Base-by-base conservation (phyloP, 331 rosid species). In the Quercus phellos region DNA sequence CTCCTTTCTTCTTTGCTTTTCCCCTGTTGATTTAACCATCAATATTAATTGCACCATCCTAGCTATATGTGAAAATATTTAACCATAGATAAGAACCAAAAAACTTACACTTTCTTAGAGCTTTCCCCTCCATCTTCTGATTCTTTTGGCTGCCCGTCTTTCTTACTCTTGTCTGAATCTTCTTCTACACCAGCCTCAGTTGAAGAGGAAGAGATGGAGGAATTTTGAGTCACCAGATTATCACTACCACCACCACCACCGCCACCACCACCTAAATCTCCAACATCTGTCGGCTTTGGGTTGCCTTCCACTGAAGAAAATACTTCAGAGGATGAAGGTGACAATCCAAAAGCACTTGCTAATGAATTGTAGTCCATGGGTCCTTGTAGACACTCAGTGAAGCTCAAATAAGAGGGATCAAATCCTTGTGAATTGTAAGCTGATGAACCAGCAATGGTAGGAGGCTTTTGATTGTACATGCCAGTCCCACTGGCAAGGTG, bases 1-100 rank as follows among this genome's bases (percentile, higher is more conserved):
- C 97, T 68, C 87, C 95, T 76, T 90, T 94, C 90, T 92, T 94
- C 85, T 90, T 91, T 1, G 77, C 90, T 83, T 90, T 90, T 82
- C 66, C 86, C 74, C 94, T 94, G 81, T 76, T 60, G 2, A 60
- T 61, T 35, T 0, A 60, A 43, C n/a, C 12, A 13, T 46, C 35
- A 35, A 4, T 26, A 74, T 50, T 34, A 61, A 51, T 82, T 82
- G 84, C 87, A 85, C 87, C 79, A 72, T 17, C 34, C 18, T 58
- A 29, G 42, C 73, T 24, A 32, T 27, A 14, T 8, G 9, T 70
- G 29, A 32, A 43, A 13, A 16, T 8, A 30, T 35, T 66, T 30
- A 2, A 22, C 42, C 68, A 17, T 21, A 30, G 4, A 7, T 29
- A 27, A 1, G 34, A 32, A 16, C 3, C 58, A 71, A 46, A 8